Base-by-base conservation (phyloP, 2,329 filamentous ascomycete species). In the Alternaria atra region DNA sequence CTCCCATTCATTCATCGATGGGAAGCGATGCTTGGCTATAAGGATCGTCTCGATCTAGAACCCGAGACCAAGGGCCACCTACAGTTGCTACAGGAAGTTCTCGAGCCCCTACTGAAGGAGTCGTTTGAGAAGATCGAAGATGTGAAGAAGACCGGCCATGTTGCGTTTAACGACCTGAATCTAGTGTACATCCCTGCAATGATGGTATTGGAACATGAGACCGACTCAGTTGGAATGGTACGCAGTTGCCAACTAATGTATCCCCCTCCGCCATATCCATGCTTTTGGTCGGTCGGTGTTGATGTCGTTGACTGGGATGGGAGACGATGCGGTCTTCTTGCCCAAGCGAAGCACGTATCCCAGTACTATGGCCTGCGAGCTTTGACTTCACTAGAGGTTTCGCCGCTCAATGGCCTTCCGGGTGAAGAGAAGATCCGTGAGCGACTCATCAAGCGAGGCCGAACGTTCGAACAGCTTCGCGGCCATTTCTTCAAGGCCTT, bases 1-100 rank as follows among this genome's bases (percentile, higher is more conserved):
- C 79, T 85, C 64, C 85, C 86, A 0, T 86, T 91, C 56, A 84
- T 90, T 40, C 87, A 91, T 74, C 84, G 88, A 27, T 91, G 88
- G 87, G 77, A 68, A 7, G 67, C 70, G 23, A 67, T 80, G 53
- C n/a, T 44, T 12, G 42, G 48, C 4, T 48, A 42, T 40, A 59
- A 58, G 9, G 48, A 63, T 2, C 25, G 35, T 15, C 27, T 51
- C 10, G 62, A 67, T 9, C 20, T 15, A 1, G 56, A 47, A 4
- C 35, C 55, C 6, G 52, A 60, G 12, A 64, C 53, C 10, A 29
- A 32, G 17, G 34, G 50, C 4, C 76, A 80, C 60, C 73, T 73
- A 2, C 56, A 73, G 34, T 64, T 80, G 1, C 70, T 81, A 10
- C 70, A 73, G 15, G 55, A 74, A 15, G 61, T 78, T 2, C 67